Evolutionary conservation across 768 basidiomycete species (phyloP).

Genomic region (Artomyces pyxidatus): DNA sequence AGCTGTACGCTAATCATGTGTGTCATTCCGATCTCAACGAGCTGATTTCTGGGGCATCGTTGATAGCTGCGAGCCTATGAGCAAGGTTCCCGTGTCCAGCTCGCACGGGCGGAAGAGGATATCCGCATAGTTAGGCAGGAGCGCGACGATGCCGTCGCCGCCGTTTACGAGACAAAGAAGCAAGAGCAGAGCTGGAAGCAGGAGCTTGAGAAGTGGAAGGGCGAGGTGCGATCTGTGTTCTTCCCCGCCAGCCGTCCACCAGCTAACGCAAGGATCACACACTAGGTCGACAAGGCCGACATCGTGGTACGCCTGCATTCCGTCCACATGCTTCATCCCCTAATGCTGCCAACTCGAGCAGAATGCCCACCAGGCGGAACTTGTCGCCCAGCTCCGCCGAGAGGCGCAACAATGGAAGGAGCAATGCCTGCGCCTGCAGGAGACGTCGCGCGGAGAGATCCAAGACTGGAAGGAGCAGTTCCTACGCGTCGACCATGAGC

Average conservation of each 20-base stretch:
- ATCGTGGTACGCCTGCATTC: not conserved
- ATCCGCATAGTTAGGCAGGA: conserved; percentile 9
- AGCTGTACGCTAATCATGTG: conserved; percentile 26
- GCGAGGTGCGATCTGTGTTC: conserved; percentile 12
- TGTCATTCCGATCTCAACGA: not conserved
- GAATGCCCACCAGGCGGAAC: conserved; percentile 53
- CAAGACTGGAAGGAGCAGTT: conserved; percentile 78
- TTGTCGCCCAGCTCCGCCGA: conserved; percentile 51
- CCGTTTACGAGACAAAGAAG: conserved; percentile 5
- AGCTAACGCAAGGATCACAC: not conserved
- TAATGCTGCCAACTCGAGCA: conserved; percentile 18
- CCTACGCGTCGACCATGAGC: conserved; percentile 62
- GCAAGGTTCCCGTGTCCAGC: conserved; percentile 9
- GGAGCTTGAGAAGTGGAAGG: conserved; percentile 14
- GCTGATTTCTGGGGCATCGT: too few species aligned
- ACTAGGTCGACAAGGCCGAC: conserved; percentile 5
- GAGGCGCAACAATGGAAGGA: conserved; percentile 69
- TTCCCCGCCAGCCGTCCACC: not conserved
- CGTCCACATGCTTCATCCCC: not conserved
- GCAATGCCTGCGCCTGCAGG: conserved; percentile 43
- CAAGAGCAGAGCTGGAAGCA: conserved; percentile 4
- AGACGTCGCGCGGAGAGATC: conserved; percentile 39
- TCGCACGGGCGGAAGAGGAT: conserved; percentile 10
- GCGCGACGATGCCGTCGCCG: conserved; percentile 13
- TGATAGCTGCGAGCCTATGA: conserved; percentile 12